Evolutionary conservation across 73 alveolate genomes (phyloP).

Genomic region (Urostyla sp.): DNA sequence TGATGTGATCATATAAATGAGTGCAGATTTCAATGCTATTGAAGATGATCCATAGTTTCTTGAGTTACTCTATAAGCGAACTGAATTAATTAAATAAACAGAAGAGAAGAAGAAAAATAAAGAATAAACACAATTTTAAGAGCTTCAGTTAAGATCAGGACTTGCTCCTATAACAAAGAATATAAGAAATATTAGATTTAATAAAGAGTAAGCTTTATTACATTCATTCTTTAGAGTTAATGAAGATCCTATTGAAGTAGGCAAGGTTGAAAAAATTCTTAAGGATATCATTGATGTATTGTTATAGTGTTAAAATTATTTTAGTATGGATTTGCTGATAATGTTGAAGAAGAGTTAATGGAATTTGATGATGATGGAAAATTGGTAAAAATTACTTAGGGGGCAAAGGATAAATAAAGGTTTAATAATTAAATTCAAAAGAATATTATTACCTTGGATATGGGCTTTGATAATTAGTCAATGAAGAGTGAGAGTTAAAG

Average conservation of each 20-base stretch:
- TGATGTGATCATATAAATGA: constrained; percentile 67
- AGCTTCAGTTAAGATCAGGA: constrained; percentile 80
- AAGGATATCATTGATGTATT: constrained; percentile 83
- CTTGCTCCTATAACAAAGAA: constrained; percentile 83
- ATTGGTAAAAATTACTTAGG: neutral
- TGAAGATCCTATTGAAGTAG: constrained; percentile 74
- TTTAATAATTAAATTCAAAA: too few species aligned
- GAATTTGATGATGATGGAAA: constrained; percentile 66
- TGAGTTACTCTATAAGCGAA: constrained; percentile 19
- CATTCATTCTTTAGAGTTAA: constrained; percentile 7
- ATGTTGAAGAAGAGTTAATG: constrained; percentile 64
- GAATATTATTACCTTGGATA: too few species aligned
- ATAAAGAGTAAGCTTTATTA: constrained; percentile 62
- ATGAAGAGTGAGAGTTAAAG: too few species aligned
- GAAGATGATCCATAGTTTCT: constrained; percentile 63
- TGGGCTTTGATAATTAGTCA: too few species aligned
- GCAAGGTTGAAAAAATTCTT: constrained; percentile 78
- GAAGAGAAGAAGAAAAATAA: constrained; percentile 17
- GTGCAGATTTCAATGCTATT: constrained; percentile 74
- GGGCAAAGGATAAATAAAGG: constrained; percentile 17
- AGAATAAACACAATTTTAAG: constrained; percentile 38
- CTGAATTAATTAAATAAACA: constrained; percentile 3
- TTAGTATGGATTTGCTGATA: constrained; percentile 59
- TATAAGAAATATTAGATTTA: constrained; percentile 77
- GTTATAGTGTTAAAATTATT: neutral